Evolutionary conservation across 192 early-diverging fungal species (phyloP).

Genomic region (Backusella westeae): DNA sequence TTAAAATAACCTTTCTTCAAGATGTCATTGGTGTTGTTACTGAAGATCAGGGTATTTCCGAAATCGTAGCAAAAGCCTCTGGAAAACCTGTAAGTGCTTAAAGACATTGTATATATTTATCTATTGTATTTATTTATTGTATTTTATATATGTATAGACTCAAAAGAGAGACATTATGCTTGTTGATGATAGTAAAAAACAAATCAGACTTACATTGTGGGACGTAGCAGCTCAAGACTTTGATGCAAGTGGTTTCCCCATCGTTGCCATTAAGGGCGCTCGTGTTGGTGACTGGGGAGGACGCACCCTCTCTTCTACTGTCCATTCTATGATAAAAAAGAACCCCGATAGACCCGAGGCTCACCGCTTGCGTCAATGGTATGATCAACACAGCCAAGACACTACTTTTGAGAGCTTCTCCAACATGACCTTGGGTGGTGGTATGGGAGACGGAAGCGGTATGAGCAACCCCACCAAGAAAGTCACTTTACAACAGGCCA

Average conservation of each 20-base stretch:
- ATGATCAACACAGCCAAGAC: conserved; percentile 13
- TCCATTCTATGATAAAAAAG: conserved; percentile 42
- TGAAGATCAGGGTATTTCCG: conserved; percentile 50
- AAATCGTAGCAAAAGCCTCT: conserved; percentile 62
- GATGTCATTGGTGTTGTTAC: conserved; percentile 84
- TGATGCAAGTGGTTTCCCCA: conserved; percentile 41
- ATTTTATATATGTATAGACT: conserved; percentile 41
- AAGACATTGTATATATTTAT: not conserved
- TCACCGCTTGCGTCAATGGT: conserved; percentile 75
- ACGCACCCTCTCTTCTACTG: conserved; percentile 53
- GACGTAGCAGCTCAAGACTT: conserved; percentile 77
- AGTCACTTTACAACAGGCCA: conserved; percentile 3
- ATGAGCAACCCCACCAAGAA: not conserved
- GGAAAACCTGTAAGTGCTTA: conserved; percentile 49
- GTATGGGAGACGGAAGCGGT: not conserved
- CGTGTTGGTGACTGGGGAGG: conserved; percentile 88
- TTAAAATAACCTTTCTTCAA: conserved; percentile 10
- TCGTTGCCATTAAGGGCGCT: conserved; percentile 84
- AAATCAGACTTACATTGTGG: conserved; percentile 85
- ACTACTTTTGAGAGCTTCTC: conserved; percentile 15
- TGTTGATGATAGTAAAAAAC: conserved; percentile 71
- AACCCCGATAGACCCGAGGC: conserved; percentile 83
- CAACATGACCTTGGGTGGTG: conserved; percentile 35
- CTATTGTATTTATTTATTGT: not conserved
- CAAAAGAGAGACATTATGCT: conserved; percentile 82